A percentile compares a stretch with the other conserved stretches of the same genome.
These are phyloP conservation scores for Elaeagnus macrophylla DNA, from an alignment of 306 rosid genomes.

Conservation along the genomic window DNA sequence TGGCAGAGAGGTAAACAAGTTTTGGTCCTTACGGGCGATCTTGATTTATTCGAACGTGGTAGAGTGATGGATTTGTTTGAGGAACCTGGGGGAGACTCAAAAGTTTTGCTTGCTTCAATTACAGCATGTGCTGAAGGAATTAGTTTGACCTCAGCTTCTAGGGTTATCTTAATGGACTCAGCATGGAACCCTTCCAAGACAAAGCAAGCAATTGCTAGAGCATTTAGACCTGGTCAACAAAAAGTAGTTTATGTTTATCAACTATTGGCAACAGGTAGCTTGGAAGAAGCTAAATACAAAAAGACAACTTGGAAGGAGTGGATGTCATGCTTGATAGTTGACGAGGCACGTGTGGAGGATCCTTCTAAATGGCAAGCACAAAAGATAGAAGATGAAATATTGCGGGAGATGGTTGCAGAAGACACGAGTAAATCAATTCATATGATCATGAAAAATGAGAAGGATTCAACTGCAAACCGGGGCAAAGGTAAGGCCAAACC, in stretches of 20 bases:
- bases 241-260: constrained; percentile 83
- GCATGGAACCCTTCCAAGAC: constrained; percentile 98
- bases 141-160: constrained; percentile 89
- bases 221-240: constrained; percentile 89
- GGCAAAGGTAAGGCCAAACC: too few species aligned
- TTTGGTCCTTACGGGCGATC: constrained; percentile 71
- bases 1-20: constrained; percentile 71
- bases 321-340: constrained; percentile 91
- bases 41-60: constrained; percentile 84
- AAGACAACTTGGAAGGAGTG: constrained; percentile 93
- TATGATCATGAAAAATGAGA: constrained; percentile 89
- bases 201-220: constrained; percentile 88
- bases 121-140: constrained; percentile 97
- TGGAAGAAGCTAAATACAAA: constrained; percentile 72
- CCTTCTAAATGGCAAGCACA: constrained; percentile 84
- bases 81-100: constrained; percentile 62
- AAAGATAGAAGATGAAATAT: constrained; percentile 80
- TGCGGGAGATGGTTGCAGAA: constrained; percentile 80
- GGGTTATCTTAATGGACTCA: constrained; percentile 78
- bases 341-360: constrained; percentile 86
- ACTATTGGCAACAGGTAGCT: constrained; percentile 66
- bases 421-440: constrained; percentile 70
- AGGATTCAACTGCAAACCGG: constrained; percentile 46
- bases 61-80: constrained; percentile 82
- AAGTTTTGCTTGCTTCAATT: constrained; percentile 86